A percentile compares a stretch with the other conserved stretches of the same genome.
Evolutionary conservation across 1,284 basidiomycete genomes (phyloP).

Genomic region (Rhodotorula sp.): DNA sequence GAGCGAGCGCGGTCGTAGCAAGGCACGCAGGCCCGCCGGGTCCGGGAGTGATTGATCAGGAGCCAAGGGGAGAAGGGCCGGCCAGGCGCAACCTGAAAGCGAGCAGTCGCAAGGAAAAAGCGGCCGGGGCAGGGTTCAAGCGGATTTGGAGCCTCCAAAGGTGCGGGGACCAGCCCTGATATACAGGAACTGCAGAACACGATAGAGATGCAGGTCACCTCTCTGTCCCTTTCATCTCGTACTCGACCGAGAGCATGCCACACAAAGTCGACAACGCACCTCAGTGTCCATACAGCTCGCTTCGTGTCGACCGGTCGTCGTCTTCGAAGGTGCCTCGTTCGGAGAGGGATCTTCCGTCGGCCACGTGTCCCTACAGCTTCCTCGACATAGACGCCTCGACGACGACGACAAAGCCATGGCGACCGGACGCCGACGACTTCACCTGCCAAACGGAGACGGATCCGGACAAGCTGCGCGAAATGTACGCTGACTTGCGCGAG

Average conservation of each 20-base stretch:
- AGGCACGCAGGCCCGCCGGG: neutral
- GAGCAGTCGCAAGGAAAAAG: neutral
- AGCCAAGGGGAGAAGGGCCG: neutral
- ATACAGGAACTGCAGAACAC: no score
- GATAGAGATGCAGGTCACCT: neutral
- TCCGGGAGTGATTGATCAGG: neutral
- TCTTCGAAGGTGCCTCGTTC: no score
- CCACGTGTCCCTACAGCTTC: neutral
- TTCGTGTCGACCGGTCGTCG: no score
- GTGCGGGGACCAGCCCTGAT: neutral
- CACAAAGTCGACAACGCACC: neutral
- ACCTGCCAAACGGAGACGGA: neutral
- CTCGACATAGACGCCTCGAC: no score
- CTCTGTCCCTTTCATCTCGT: neutral
- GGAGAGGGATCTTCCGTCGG: no score
- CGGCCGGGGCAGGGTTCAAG: neutral
- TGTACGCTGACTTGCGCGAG: slow-evolving; percentile 5
- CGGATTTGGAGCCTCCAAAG: neutral
- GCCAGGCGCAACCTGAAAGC: neutral
- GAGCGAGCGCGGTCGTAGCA: neutral
- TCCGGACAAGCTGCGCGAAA: neutral
- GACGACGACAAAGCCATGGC: neutral
- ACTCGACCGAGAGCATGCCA: neutral
- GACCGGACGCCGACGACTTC: neutral
- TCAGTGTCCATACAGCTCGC: neutral